These are phyloP conservation scores for Scheffersomyces stambukii DNA, from an alignment of 1,139 yeast species.

Conservation along the genomic window DNA sequence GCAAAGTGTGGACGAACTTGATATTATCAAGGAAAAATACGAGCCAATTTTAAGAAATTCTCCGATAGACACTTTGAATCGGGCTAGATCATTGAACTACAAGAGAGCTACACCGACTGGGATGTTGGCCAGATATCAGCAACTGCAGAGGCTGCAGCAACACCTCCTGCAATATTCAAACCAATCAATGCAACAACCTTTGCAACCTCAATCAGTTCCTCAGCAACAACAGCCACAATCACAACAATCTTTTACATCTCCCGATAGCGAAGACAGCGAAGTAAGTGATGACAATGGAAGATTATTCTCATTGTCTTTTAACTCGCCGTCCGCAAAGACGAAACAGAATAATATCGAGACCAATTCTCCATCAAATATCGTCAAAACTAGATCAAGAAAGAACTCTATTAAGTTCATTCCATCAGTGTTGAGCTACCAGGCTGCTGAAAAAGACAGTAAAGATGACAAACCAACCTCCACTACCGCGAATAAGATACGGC, in stretches of 20 bases:
- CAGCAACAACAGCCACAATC: conserved; percentile 2
- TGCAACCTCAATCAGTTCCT: not conserved
- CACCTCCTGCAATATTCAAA: conserved; percentile 24
- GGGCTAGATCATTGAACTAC: conserved; percentile 31
- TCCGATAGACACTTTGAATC: conserved; percentile 16
- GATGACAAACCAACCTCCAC: too few relatives aligned
- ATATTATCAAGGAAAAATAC: conserved; percentile 20
- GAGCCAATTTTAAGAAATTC: conserved; percentile 12
- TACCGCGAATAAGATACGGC: conserved; percentile 15
- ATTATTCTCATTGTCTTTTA: conserved; percentile 23
- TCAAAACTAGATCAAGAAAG: conserved; percentile 16
- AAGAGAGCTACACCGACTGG: conserved; percentile 17
- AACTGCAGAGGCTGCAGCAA: conserved; percentile 17
- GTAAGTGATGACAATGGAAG: conserved; percentile 14
- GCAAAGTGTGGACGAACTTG: conserved; percentile 20
- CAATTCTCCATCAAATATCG: conserved; percentile 5
- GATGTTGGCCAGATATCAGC: conserved; percentile 7
- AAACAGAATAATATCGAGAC: conserved; percentile 7
- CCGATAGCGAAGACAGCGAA: conserved; percentile 7
- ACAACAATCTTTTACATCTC: conserved; percentile 3
- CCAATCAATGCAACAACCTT: conserved; percentile 7
- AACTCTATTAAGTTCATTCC: conserved; percentile 32
- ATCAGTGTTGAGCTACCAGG: conserved; percentile 14
- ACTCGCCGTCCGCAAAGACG: conserved; percentile 10
- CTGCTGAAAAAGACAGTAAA: conserved; percentile 5